Percentiles rank a stretch among this genome's conserved stretches.
These are phyloP conservation scores for Akanthomyces muscarius DNA, from an alignment of 2,329 filamentous ascomycete genomes.

Conservation along the genomic window DNA sequence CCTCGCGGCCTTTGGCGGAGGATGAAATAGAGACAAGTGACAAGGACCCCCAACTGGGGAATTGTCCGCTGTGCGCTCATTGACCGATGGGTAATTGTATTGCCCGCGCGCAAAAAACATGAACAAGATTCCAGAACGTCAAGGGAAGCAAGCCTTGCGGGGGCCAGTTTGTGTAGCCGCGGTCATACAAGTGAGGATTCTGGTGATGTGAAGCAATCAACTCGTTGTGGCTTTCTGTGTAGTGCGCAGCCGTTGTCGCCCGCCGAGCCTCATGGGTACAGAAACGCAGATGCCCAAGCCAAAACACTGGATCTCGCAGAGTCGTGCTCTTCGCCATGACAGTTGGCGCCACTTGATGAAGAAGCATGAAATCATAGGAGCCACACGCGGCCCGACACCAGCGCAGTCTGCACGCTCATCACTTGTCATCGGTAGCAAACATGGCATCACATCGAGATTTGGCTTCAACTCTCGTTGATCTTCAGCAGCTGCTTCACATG, in stretches of 20 bases:
- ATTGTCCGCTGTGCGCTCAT: background rate
- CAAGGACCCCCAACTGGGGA: background rate
- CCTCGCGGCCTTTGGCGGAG: background rate
- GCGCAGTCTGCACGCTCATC: background rate
- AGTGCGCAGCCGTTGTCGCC: background rate
- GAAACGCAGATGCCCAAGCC: background rate
- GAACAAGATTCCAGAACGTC: background rate
- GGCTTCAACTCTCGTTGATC: background rate
- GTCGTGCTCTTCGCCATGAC: background rate
- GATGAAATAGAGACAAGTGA: background rate
- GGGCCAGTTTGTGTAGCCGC: background rate
- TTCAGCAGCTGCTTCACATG: background rate
- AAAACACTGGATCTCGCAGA: conserved; percentile 11
- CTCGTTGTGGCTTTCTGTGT: background rate
- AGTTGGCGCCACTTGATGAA: conserved; percentile 14
- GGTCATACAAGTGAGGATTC: background rate
- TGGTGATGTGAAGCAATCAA: background rate
- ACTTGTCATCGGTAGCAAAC: background rate
- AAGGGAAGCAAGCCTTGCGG: background rate
- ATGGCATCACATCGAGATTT: conserved; percentile 3
- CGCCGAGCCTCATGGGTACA: conserved; percentile 3
- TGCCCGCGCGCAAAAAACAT: background rate
- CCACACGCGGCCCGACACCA: conserved; percentile 12
- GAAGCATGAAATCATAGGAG: conserved; percentile 11
- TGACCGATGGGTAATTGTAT: background rate